Evolutionary conservation across 208 protist species (phyloP).

Genomic region (Acanthamoeba castellanii): DNA sequence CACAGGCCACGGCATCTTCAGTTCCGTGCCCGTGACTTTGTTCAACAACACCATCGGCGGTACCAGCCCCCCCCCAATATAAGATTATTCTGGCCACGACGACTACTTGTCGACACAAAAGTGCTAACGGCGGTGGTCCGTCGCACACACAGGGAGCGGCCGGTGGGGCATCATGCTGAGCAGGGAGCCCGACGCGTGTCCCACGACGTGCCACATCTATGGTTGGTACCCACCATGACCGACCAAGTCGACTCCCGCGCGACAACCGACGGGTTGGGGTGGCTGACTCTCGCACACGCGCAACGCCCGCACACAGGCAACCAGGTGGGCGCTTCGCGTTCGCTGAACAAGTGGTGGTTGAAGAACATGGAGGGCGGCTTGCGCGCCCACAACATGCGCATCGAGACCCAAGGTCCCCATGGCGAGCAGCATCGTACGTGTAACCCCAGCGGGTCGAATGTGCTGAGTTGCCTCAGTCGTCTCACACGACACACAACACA

Average conservation of each 20-base stretch:
- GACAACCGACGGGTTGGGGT: background rate
- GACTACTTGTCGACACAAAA: too few species aligned
- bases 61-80: background rate
- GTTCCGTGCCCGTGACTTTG: background rate
- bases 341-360: background rate
- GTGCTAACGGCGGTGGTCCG: background rate
- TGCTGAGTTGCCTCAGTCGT: background rate
- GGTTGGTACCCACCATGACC: background rate
- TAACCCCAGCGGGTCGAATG: background rate
- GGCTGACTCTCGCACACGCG: background rate
- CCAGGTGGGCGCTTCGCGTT: background rate
- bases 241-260: too few species aligned
- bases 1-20: background rate
- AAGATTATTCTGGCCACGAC: too few species aligned
- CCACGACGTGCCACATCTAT: background rate
- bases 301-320: background rate
- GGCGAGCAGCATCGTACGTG: background rate
- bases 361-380: background rate
- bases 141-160: background rate
- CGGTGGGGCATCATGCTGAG: background rate
- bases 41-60: constrained; percentile 17
- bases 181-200: background rate
- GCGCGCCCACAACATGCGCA: background rate
- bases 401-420: background rate
- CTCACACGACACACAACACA: background rate